Evolutionary conservation across 306 rosid genomes (phyloP).

Genomic region (Vigna reflexopilosa): DNA sequence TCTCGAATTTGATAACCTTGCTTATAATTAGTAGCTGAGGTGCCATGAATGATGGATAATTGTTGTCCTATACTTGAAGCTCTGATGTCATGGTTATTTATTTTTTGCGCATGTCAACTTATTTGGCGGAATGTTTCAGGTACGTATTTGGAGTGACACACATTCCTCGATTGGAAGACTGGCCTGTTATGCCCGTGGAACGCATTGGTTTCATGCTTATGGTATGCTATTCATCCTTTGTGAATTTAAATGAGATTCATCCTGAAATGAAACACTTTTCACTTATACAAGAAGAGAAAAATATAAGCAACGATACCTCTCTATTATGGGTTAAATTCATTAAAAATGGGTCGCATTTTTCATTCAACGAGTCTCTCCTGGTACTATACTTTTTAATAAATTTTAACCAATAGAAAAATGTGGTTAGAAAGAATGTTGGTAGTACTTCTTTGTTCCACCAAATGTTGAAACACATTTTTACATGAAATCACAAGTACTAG

Average conservation of each 20-base stretch:
- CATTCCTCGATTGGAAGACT: conserved; percentile 84
- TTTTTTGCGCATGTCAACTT: conserved; percentile 10
- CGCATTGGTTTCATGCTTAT: conserved; percentile 76
- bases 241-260: not conserved
- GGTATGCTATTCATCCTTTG: conserved; percentile 52
- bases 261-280: not conserved
- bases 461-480: not conserved
- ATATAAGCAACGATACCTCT: not conserved
- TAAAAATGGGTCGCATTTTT: not conserved
- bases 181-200: conserved; percentile 90
- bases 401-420: not conserved
- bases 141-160: conserved; percentile 81
- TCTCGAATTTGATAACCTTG: too few relatives aligned
- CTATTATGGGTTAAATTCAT: not conserved
- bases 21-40: not conserved
- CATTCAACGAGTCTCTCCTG: not conserved
- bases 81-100: conserved; percentile 3
- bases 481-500: not conserved
- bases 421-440: not conserved
- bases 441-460: not conserved
- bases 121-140: conserved; percentile 54
- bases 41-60: not conserved
- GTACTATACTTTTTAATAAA: too few relatives aligned
- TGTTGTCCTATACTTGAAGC: not conserved
- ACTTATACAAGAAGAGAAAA: not conserved